Percentiles rank a stretch among this genome's conserved stretches.
phyloP scores from a whole-genome alignment of 2,329 filamentous ascomycete genomes.

The Colletotrichum melonis region DNA sequence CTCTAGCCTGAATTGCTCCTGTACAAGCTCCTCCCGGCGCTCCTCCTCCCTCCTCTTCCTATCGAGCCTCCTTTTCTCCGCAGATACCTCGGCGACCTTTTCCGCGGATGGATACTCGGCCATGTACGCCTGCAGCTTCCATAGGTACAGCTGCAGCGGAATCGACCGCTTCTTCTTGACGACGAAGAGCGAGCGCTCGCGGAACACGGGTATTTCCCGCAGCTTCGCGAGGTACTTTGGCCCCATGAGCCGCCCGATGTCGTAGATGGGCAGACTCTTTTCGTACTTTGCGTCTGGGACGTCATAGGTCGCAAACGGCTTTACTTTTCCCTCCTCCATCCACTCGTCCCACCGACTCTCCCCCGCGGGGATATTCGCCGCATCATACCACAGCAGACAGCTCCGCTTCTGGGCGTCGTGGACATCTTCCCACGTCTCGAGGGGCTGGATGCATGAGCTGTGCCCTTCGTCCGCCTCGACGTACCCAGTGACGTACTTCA shows the following conservation, averaged over 20 bases:
- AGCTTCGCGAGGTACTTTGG: slow-evolving; percentile 55
- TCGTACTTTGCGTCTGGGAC: slow-evolving; percentile 47
- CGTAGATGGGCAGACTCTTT: slow-evolving; percentile 61
- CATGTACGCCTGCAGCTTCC: slow-evolving; percentile 70
- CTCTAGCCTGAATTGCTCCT: background rate
- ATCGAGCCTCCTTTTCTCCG: background rate
- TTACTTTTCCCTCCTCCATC: background rate
- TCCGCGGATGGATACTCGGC: slow-evolving; percentile 7
- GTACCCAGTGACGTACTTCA: slow-evolving; percentile 58
- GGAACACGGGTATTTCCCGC: slow-evolving; percentile 20
- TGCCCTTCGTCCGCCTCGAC: slow-evolving; percentile 42
- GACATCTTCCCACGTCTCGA: slow-evolving; percentile 57
- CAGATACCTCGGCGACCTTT: background rate
- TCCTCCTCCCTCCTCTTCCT: background rate
- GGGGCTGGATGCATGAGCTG: slow-evolving; percentile 55
- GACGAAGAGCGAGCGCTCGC: slow-evolving; percentile 50
- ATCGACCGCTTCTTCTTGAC: slow-evolving; percentile 50
- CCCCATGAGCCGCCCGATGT: slow-evolving; percentile 64
- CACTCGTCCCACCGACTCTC: background rate
- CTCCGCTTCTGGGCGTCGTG: slow-evolving; percentile 52
- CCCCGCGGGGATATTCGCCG: background rate
- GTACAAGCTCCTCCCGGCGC: background rate
- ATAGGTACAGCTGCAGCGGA: slow-evolving; percentile 62
- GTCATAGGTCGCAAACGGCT: slow-evolving; percentile 45
- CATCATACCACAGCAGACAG: slow-evolving; percentile 55